Conservation (phyloP, 192 early-diverging fungal genomes). For the Backusella australiensis region DNA sequence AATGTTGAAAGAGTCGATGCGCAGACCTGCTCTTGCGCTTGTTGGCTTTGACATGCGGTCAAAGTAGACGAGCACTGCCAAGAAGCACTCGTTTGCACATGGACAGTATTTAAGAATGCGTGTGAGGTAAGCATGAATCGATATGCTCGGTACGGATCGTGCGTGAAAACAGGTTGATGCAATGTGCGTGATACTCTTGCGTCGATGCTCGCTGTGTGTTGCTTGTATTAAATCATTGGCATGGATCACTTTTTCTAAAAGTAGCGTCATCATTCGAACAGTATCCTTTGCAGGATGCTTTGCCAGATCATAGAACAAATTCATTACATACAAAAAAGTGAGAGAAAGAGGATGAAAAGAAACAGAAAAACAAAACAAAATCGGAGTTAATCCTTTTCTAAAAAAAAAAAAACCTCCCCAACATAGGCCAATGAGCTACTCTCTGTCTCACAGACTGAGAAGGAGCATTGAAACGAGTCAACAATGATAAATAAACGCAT, state of each 20-base stretch:
- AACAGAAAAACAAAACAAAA: neutral
- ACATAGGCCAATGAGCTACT: neutral
- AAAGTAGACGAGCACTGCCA: slow-evolving; percentile 90
- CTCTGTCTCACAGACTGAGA: too few relatives aligned
- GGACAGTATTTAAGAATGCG: slow-evolving; percentile 95
- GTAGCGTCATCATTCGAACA: slow-evolving; percentile 54
- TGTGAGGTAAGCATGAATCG: slow-evolving; percentile 80
- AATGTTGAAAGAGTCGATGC: slow-evolving; percentile 85
- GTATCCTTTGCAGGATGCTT: slow-evolving; percentile 57
- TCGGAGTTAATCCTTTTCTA: neutral
- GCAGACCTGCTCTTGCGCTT: slow-evolving; percentile 51
- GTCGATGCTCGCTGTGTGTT: slow-evolving; percentile 22
- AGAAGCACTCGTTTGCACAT: slow-evolving; percentile 87
- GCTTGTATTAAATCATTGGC: slow-evolving; percentile 47
- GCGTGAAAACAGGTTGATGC: slow-evolving; percentile 85
- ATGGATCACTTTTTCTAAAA: slow-evolving; percentile 56
- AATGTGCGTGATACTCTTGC: slow-evolving; percentile 23
- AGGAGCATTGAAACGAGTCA: too few relatives aligned
- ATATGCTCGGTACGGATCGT: slow-evolving; percentile 86
- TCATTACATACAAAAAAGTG: neutral
- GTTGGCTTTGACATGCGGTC: slow-evolving; percentile 79
- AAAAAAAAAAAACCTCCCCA: neutral
- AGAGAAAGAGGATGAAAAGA: neutral
- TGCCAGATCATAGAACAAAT: slow-evolving; percentile 53
- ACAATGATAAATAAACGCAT: too few relatives aligned